Evolutionary conservation across 441 rosid species (phyloP), one percentile per base, ranked within the genome.

Genomic region (Corymbia calophylla): DNA sequence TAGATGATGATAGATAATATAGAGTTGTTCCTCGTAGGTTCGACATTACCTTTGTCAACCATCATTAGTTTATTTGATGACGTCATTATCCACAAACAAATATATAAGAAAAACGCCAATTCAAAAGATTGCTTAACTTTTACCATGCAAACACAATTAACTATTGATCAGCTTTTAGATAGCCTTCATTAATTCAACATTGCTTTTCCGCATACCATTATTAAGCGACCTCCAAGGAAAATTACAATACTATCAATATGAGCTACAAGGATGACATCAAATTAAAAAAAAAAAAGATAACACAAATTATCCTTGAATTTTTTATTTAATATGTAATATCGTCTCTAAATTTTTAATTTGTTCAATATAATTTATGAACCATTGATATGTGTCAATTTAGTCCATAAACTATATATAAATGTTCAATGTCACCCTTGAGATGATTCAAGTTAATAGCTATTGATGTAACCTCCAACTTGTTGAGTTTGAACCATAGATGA

Each of bases 351-450:
- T 6, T 73, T 73, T 2, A 73, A 39, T 73, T 73, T 7, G 2
- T 77, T 77, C 3, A 23, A 12, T 77, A 1, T 2, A 3, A 6
- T 66, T 3, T 3, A 0, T 66, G 1, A 4, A 31, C 17, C 17
- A 77, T 3, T 39, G 7, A 14, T 58, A 58, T 25, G 64, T 10
- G 14, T 58, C 25, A 58, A 25, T 58, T 58, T 58, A 58, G 64
- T 6, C 64, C 64, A 6, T 58, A 58, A 5, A 58, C 6, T 58
- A 10, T 39, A 39, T 29, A 10, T 13, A 6, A 62, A 6, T 23
- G 51, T 2, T 23, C 1, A 23, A 77, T 77, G 6, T 18, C 21
- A 1, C 29, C 15, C 2, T 19, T 73, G 6, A 11, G 8, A 19
- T 21, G 8, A 21, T 70, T 70, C 48, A 2, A 35, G 15, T 35